These are phyloP conservation scores for Skeletonema marinoi DNA, from an alignment of 108 stramenopile genomes.

Conservation along the genomic window DNA sequence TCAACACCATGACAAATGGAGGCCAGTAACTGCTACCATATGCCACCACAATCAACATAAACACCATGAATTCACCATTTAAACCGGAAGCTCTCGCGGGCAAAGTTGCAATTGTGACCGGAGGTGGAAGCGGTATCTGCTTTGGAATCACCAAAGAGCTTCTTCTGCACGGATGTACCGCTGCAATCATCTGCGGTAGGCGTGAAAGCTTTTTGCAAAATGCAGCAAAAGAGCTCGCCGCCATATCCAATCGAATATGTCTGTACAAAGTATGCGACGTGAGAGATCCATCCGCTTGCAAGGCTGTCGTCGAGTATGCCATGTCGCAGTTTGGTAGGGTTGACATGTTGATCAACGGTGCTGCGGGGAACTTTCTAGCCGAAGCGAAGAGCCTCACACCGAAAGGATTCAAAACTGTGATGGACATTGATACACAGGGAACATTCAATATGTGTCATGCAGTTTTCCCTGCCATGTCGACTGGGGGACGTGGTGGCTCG, in stretches of 20 bases:
- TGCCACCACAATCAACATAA: no score
- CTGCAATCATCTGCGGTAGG: conserved; percentile 79
- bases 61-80: conserved; percentile 57
- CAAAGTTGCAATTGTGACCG: conserved; percentile 83
- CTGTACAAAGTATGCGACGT: conserved; percentile 80
- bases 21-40: no score
- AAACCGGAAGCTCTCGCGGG: conserved; percentile 65
- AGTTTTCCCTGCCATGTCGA: conserved; percentile 69
- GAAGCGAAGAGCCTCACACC: conserved; percentile 79
- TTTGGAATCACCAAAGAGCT: conserved; percentile 84
- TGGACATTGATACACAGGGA: conserved; percentile 93
- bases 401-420: conserved; percentile 92
- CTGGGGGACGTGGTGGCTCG: conserved; percentile 42
- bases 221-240: conserved; percentile 49
- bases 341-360: conserved; percentile 89
- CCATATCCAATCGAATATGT: conserved; percentile 46
- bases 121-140: conserved; percentile 83
- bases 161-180: conserved; percentile 70
- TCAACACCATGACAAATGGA: no score
- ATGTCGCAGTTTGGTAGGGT: conserved; percentile 62
- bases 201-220: conserved; percentile 71
- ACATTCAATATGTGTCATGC: conserved; percentile 92
- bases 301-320: conserved; percentile 59
- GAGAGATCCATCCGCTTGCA: conserved; percentile 65
- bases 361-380: conserved; percentile 93